Base-by-base conservation (phyloP, 768 basidiomycete species). In the Xerocomus potaroensis region DNA sequence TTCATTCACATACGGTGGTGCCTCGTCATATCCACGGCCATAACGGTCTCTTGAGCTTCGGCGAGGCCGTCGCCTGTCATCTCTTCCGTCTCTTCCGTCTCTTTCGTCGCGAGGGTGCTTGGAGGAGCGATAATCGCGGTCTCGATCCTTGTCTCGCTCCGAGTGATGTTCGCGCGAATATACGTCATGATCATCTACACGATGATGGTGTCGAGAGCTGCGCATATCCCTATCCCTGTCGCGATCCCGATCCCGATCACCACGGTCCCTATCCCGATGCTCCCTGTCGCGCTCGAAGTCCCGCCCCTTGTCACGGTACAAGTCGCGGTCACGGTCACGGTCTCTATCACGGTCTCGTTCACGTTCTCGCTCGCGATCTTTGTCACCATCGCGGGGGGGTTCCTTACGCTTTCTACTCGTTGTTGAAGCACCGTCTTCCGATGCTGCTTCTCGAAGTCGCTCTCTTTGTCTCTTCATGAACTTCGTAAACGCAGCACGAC, bases 401-500 rank as follows among this genome's bases (percentile, higher is more conserved):
- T 91, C 90, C 63, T 90, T 91, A 49, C 90, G 80, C 54, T 78
- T 84, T 44, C 88, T 75, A 54, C 88, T 87, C 0, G 86, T 87
- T 1, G 84, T 83, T 0, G 88, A 91, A 4, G 69, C 79, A 3
- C 87, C 89, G 53, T 92, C 90, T 51, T 92, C 91, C 3, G 89
- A 91, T 26, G 81, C 87, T 10, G 63, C 72, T 57, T 84, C 82
- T 19, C 87, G 79, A 46, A 91, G 68, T 39, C 89, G 84, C 65
- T 93, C 91, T 84, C 92, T 96, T 62, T 96, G 92, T 48, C 95
- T 72, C 65, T 87, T 90, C 42, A 94, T 74, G 62, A 83, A 95
- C 68, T 94, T 98, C 15, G 78, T 68, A 64, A 91, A 98, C 1
- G 94, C 93, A 5, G 78, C 74, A 24, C 81, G 80, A 35, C 91